Base-by-base conservation (phyloP, 2,329 filamentous ascomycete species). In the Penicillium sp. region DNA sequence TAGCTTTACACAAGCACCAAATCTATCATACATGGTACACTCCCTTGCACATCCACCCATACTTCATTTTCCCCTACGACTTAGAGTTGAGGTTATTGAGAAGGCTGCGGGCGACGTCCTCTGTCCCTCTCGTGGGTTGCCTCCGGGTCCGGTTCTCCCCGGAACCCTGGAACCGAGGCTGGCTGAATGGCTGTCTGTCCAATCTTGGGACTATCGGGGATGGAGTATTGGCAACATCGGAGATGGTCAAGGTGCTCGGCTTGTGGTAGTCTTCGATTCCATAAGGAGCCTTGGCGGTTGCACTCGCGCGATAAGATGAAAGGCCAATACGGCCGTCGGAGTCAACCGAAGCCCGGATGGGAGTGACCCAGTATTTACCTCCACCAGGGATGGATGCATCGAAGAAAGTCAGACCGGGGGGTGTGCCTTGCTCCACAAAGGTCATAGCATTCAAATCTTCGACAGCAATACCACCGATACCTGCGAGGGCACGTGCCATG, bases 361-460 rank as follows among this genome's bases (percentile, higher is more conserved):
- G 79, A 19, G 77, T 75, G 25, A 82, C 79, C 73, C 76, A 79
- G 54, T 83, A 70, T 63, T 84, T 85, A 55, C 76, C 77, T 53
- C 83, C 83, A 45, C 82, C 82, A 1, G 71, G 69, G 6, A 76
- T 69, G 38, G 78, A 72, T 7, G 75, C 69, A 58, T 81, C 77
- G 55, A 81, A 71, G 63, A 72, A 59, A 52, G 66, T 73, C 40
- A 78, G 62, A 25, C 80, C 79, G 2, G 76, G 70, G 3, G 77
- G 74, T 29, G 74, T 69, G 41, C 71, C 67, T 53, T 70, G 62
- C 44, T 73, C 66, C 25, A 59, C 55, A 27, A 72, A 73, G 33
- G 65, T 71, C 65, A 71, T 70, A 47, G 69, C 65, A 44, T 72
- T 72, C 52, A 70, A 47, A 39, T 76, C 74, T 44, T 76, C 74